A percentile compares a stretch with the other conserved stretches of the same genome.
Evolutionary conservation across 1,284 basidiomycete species (phyloP).

Genomic region (Malassezia furfur): DNA sequence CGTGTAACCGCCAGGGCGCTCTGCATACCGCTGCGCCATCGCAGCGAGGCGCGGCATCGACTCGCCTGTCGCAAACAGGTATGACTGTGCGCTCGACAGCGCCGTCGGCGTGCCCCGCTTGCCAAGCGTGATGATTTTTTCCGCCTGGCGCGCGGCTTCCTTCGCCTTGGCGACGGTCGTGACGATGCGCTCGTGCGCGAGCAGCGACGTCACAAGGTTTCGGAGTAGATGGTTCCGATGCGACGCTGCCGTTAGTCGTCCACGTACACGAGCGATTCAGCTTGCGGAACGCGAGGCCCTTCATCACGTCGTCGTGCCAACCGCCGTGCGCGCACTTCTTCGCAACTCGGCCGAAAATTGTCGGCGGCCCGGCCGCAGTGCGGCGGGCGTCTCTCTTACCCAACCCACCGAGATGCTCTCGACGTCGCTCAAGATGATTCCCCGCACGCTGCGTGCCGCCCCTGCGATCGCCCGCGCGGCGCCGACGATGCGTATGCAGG

Average conservation of each 20-base stretch:
- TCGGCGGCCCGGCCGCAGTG: not conserved
- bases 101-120: conserved; percentile 32
- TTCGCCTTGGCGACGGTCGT: conserved; percentile 94
- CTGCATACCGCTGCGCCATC: conserved; percentile 70
- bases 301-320: conserved; percentile 25
- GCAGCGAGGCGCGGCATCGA: conserved; percentile 68
- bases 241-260: conserved; percentile 11
- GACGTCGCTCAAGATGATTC: conserved; percentile 7
- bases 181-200: conserved; percentile 91
- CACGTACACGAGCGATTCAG: conserved; percentile 33
- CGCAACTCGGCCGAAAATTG: conserved; percentile 9
- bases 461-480: conserved; percentile 9
- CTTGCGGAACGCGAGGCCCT: conserved; percentile 45
- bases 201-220: conserved; percentile 85
- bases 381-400: not conserved
- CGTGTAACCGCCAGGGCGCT: conserved; percentile 86
- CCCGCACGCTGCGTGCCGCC: conserved; percentile 13
- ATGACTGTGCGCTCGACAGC: conserved; percentile 27
- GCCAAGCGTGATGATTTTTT: conserved; percentile 61
- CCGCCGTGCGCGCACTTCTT: not conserved
- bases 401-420: conserved; percentile 5
- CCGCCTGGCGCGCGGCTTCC: conserved; percentile 79
- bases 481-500: conserved; percentile 5
- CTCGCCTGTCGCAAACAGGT: conserved; percentile 44
- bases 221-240: conserved; percentile 19